Conservation (phyloP, 2,329 filamentous ascomycete species). For the Rosellinia necatrix region DNA sequence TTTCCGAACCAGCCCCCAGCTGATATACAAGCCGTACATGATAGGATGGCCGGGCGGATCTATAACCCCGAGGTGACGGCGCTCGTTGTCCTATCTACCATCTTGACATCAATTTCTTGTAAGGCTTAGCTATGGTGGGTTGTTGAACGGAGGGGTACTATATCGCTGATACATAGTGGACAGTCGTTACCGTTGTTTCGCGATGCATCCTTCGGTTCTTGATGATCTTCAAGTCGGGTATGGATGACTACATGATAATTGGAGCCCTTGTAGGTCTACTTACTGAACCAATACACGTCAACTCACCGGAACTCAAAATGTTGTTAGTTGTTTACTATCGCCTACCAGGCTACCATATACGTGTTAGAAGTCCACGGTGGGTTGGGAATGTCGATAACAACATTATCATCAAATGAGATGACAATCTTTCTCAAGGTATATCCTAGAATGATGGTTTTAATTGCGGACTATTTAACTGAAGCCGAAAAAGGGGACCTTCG, state of each 20-base stretch:
- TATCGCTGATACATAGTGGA: not conserved
- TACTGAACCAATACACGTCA: not conserved
- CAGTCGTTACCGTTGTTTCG: constrained; percentile 27
- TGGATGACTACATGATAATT: constrained; percentile 35
- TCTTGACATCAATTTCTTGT: constrained; percentile 31
- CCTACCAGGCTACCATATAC: constrained; percentile 30
- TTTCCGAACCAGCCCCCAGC: not conserved
- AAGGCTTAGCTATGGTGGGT: not conserved
- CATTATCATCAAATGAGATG: constrained; percentile 26
- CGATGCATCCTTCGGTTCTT: constrained; percentile 31
- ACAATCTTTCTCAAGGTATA: constrained; percentile 25
- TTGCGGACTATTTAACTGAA: not conserved
- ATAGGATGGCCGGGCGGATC: constrained; percentile 7
- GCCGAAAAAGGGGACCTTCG: constrained; percentile 29
- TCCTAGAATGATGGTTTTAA: too few relatives aligned
- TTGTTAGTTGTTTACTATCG: constrained; percentile 29
- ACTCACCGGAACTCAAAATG: not conserved
- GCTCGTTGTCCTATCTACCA: constrained; percentile 25
- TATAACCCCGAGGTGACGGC: constrained; percentile 26
- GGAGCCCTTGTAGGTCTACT: constrained; percentile 26
- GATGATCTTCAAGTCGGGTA: constrained; percentile 25
- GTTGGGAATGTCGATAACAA: constrained; percentile 29
- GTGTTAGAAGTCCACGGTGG: constrained; percentile 22
- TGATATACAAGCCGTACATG: not conserved
- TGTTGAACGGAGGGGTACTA: too few relatives aligned